Evolutionary conservation across 176 grass and related monocot genomes (phyloP), one percentile per base, ranked within the genome.

Genomic region (Triticum dicoccoides): DNA sequence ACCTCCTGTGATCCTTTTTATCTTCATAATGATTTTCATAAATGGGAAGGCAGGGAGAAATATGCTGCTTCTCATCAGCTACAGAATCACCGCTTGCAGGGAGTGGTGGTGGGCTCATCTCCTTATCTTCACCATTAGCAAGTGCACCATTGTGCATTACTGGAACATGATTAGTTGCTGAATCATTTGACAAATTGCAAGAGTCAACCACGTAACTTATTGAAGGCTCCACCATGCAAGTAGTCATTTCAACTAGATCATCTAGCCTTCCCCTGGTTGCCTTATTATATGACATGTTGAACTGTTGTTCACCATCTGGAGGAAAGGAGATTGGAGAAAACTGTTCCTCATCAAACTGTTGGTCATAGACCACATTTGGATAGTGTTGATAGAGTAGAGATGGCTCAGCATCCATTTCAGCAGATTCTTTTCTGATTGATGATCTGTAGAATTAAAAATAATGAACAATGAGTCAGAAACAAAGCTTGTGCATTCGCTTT

Each of bases 211-310:
- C 86, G 71, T 63, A 88, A 84, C 85, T 93, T 18, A 92, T 90
- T 45, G 84, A 85, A 88, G 91, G 89, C 72, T 95, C 83, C 81
- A 87, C 70, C 69, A 93, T 33, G 52, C 85, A 87, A 67, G 86
- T 87, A 38, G 77, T 84, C 17, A 77, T 86, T 89, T 89, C 84
- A 86, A 90, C 27, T 85, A 82, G 30, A 89, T 90, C 86, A 47
- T 89, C 86, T 70, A 65, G 81, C 58, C 45, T 85, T 82, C 67
- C 83, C 73, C 76, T 61, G 41, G 52, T 83, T 24, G 18, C 37
- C 83, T 91, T 96, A 85, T 88, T 96, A 89, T 94, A 94, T 61
- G 87, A 92, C 87, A 91, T 86, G 69, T 85, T 96, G 80, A 94
- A 91, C 33, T 82, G 85, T 21, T 86, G 87, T 41, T 59, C 84